Evolutionary conservation across 2,329 filamentous ascomycete genomes (phyloP), one percentile per base, ranked within the genome.

Genomic region (Ceratocystis variospora): DNA sequence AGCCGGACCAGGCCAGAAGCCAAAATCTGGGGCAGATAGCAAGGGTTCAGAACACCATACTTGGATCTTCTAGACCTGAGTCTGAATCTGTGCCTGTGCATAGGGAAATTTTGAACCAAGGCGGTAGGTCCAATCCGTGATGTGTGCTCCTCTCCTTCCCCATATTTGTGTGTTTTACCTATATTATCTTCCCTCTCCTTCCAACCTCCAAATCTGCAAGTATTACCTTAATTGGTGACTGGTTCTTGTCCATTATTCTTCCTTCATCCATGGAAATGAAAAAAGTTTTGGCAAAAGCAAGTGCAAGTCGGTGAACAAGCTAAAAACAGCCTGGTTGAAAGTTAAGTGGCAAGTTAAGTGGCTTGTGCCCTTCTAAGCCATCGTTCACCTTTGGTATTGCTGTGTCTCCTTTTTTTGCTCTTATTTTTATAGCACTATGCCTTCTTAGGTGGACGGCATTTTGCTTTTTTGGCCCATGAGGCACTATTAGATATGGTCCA

Each of bases 111-210:
- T 7, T 37, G 8, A 33, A 59, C 53, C 15, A 37, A 59, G 53
- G 33, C 12, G 53, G 53, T 59, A 59, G 53, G 53, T 59, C 53
- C 53, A 59, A 59, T 59, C 53, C 7, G 53, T 33, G 53, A 59
- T 59, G 28, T 59, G 53, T 25, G 28, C 28, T 22, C 10, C 5
- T 50, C 10, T 41, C 22, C 48, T 22, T 25, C n/a, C 45, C 45
- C 45, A 48, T 19, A 19, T 48, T 48, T 48, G 45, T 7, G 45
- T 48, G 45, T 37, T 33, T 33, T 33, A 15, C 22, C 19, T 28
- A 8, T n/a, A 12, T 33, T n/a, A 15, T 17, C 25, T 25, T 7
- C 50, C 50, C 12, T 28, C 31, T 31, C 53, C 15, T 10, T 15
- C 10, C 22, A 31, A 57, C 1, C 48, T 25, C 5, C 3, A 7